phyloP scores from a whole-genome alignment of 2,329 filamentous ascomycete species.

The Fusarium newnesense region DNA sequence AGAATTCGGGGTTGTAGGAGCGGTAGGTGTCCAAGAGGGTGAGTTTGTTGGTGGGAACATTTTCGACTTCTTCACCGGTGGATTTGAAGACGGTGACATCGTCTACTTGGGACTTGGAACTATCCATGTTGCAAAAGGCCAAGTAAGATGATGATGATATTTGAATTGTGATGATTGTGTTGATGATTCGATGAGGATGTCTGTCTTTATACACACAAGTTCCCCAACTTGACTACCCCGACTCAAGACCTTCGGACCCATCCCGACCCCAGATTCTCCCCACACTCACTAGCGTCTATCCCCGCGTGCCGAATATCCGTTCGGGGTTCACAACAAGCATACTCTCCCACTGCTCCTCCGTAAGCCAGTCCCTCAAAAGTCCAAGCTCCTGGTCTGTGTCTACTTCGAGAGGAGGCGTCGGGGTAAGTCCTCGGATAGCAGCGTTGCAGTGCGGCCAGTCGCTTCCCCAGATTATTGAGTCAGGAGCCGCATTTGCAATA shows the following conservation, averaged over 20 bases:
- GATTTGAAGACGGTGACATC: background rate
- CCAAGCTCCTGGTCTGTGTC: background rate
- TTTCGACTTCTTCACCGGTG: background rate
- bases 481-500: background rate
- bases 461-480: background rate
- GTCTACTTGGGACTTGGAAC: background rate
- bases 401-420: background rate
- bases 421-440: background rate
- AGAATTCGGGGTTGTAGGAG: background rate
- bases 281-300: background rate
- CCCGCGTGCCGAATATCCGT: background rate
- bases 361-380: background rate
- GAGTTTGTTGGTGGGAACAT: background rate
- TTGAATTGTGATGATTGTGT: background rate
- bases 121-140: background rate
- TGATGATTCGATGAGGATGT: background rate
- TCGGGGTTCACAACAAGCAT: constrained; percentile 4
- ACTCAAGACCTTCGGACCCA: background rate
- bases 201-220: background rate
- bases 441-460: constrained; percentile 14
- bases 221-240: background rate
- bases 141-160: background rate
- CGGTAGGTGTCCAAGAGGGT: background rate
- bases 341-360: background rate
- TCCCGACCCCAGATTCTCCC: background rate